Percentiles rank a stretch among this genome's conserved stretches.
phyloP scores from a whole-genome alignment of 768 basidiomycete genomes.

The Leucosporidium scottii region DNA sequence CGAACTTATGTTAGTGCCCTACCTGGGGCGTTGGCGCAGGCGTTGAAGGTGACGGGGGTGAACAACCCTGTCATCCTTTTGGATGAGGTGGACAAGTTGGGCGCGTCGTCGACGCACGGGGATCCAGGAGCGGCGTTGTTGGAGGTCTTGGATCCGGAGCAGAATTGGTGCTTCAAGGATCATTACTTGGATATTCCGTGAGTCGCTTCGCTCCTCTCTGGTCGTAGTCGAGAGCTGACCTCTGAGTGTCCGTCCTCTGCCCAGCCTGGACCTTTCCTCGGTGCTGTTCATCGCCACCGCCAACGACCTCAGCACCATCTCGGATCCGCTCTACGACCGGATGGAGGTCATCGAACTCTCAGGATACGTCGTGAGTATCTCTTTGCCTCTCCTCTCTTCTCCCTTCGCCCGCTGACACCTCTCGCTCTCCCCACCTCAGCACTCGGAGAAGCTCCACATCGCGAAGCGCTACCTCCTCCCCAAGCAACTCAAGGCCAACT shows the following conservation, averaged over 20 bases:
- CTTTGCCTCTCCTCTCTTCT: slow-evolving; percentile 52
- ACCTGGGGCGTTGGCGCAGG: slow-evolving; percentile 63
- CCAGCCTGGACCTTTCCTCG: slow-evolving; percentile 29
- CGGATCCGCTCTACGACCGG: slow-evolving; percentile 76
- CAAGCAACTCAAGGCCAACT: slow-evolving; percentile 76
- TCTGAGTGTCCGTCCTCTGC: neutral
- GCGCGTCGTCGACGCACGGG: slow-evolving; percentile 58
- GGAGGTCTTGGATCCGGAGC: slow-evolving; percentile 52
- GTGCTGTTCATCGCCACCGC: slow-evolving; percentile 87
- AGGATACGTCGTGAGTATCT: slow-evolving; percentile 42
- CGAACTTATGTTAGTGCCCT: slow-evolving; percentile 64
- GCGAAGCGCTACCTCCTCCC: slow-evolving; percentile 79
- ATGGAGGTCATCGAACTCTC: slow-evolving; percentile 80
- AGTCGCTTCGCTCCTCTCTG: neutral
- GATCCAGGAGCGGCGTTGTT: slow-evolving; percentile 84
- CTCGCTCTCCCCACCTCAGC: neutral
- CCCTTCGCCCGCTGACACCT: slow-evolving; percentile 45
- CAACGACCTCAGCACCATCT: slow-evolving; percentile 81
- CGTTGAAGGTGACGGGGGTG: slow-evolving; percentile 72
- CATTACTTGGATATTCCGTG: slow-evolving; percentile 79
- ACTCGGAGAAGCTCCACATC: slow-evolving; percentile 86
- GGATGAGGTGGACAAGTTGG: slow-evolving; percentile 87
- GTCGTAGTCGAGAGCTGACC: no score
- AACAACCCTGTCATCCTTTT: slow-evolving; percentile 72
- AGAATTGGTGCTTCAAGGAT: slow-evolving; percentile 52